Conservation (phyloP, 179 eudicot genomes). For the Silene coronaria region DNA sequence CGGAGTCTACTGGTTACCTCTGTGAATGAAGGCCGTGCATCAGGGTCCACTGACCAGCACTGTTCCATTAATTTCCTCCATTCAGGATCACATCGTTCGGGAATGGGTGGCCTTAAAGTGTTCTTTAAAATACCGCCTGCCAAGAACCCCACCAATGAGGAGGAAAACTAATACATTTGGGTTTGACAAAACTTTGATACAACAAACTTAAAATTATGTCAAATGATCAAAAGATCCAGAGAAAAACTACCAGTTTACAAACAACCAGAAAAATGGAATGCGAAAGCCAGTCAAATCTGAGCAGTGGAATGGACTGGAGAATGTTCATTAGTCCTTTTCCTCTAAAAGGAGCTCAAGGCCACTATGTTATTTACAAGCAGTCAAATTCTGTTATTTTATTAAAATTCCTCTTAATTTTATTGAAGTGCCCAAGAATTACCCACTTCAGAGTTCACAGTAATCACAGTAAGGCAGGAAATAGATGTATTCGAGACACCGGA, state of each 20-base stretch:
- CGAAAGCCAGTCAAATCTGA: background rate
- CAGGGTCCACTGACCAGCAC: conserved; percentile 81
- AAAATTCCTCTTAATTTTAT: no score
- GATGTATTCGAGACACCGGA: background rate
- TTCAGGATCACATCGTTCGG: conserved; percentile 66
- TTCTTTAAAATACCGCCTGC: conserved; percentile 85
- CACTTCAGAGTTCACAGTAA: no score
- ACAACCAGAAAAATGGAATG: background rate
- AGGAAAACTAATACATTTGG: background rate
- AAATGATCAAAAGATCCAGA: background rate
- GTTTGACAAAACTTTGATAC: background rate
- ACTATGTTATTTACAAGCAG: no score
- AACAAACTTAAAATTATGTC: background rate
- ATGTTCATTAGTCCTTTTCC: no score
- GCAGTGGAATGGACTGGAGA: background rate
- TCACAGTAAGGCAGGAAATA: no score
- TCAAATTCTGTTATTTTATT: no score
- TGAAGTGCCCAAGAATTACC: no score
- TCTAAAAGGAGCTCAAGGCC: no score
- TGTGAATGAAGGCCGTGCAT: conserved; percentile 70
- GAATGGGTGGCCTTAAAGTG: conserved; percentile 73
- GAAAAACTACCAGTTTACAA: background rate
- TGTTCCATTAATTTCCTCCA: conserved; percentile 86
- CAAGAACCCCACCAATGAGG: conserved; percentile 1
- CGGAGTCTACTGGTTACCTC: conserved; percentile 61